phyloP scores from a whole-genome alignment of 179 eudicot genomes.

The Pouteria campechiana region DNA sequence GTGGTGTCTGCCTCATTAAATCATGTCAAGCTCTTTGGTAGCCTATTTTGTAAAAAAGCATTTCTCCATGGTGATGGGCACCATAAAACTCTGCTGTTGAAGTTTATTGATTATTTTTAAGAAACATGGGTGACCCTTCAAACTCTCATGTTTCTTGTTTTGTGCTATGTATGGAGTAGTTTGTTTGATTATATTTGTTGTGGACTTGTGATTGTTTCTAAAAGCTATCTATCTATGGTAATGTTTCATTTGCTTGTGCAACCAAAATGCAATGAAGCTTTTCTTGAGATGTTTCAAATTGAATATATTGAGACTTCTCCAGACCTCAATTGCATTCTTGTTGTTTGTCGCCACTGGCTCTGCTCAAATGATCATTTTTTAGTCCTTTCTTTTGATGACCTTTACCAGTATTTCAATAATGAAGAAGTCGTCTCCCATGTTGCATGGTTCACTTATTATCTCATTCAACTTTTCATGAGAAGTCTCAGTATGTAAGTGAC shows the following conservation, averaged over 20 bases:
- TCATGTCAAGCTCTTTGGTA: too few relatives aligned
- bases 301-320: slow-evolving; percentile 20
- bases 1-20: too few relatives aligned
- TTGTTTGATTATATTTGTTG: background rate
- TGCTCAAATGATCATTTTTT: slow-evolving; percentile 12
- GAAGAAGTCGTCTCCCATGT: slow-evolving; percentile 20
- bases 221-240: background rate
- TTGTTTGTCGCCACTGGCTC: slow-evolving; percentile 12
- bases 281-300: slow-evolving; percentile 17
- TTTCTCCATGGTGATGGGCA: too few relatives aligned
- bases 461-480: too few relatives aligned
- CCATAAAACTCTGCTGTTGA: too few relatives aligned
- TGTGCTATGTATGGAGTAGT: background rate
- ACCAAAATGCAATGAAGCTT: slow-evolving; percentile 19
- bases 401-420: slow-evolving; percentile 19
- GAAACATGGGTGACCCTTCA: too few relatives aligned
- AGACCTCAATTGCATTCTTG: slow-evolving; percentile 13
- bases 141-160: too few relatives aligned
- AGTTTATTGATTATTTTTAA: too few relatives aligned
- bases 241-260: slow-evolving; percentile 7
- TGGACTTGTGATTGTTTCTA: background rate
- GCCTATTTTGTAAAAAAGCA: too few relatives aligned
- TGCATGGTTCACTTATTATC: slow-evolving; percentile 11
- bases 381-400: slow-evolving; percentile 18
- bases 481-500: too few relatives aligned